phyloP scores from a whole-genome alignment of 2,329 filamentous ascomycete species.

The Claviceps fusiformis region DNA sequence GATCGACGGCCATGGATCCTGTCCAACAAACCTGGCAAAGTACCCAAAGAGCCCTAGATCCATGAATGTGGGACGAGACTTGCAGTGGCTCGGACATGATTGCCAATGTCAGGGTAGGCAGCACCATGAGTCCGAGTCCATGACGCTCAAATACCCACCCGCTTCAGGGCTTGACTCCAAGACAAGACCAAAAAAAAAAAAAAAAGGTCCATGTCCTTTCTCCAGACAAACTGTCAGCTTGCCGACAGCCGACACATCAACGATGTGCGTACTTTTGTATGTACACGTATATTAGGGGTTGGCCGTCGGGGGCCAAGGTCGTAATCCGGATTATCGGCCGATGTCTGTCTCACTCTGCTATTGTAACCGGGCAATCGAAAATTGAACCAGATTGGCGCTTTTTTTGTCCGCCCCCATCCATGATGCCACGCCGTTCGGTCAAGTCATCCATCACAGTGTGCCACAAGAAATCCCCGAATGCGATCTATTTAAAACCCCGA shows the following conservation, averaged over 20 bases:
- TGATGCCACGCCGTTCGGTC: neutral
- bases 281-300: no score
- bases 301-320: neutral
- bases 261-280: no score
- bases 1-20: conserved; percentile 71
- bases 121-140: no score
- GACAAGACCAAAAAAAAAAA: neutral
- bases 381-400: neutral
- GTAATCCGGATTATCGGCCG: neutral
- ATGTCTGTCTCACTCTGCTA: neutral
- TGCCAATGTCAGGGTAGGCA: neutral
- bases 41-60: conserved; percentile 43
- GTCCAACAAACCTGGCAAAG: conserved; percentile 58
- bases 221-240: neutral
- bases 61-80: neutral
- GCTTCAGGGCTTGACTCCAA: neutral
- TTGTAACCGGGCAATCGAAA: neutral
- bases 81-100: neutral
- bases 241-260: neutral
- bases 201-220: no score
- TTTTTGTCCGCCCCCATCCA: neutral
- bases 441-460: neutral
- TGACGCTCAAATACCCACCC: no score
- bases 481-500: neutral
- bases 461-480: neutral